Evolutionary conservation across 2,329 filamentous ascomycete species (phyloP).

Genomic region (Calonectria montana): DNA sequence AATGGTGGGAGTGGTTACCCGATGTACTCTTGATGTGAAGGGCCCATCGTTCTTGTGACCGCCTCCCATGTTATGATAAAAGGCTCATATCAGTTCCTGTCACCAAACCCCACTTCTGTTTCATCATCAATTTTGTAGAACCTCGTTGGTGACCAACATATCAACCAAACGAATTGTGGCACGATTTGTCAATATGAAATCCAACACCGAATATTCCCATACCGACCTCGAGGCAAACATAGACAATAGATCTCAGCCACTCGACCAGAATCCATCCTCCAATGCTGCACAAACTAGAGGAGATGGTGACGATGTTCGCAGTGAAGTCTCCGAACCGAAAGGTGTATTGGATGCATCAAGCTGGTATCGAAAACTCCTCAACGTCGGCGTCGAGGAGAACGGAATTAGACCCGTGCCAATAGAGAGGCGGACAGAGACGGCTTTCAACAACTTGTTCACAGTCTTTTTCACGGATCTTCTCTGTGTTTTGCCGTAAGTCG

Average conservation of each 20-base stretch:
- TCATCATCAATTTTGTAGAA: neutral
- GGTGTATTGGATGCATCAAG: conserved; percentile 44
- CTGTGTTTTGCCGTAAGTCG: conserved; percentile 67
- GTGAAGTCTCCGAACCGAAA: conserved; percentile 45
- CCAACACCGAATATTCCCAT: neutral
- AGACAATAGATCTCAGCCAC: neutral
- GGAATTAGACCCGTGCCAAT: conserved; percentile 68
- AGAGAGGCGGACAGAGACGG: conserved; percentile 63
- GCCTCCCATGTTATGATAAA: neutral
- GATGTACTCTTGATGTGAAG: neutral
- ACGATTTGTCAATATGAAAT: neutral
- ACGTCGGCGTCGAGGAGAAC: conserved; percentile 62
- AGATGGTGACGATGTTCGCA: conserved; percentile 31
- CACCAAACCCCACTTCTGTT: neutral
- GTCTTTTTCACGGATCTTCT: conserved; percentile 70
- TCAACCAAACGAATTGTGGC: neutral
- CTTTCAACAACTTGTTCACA: conserved; percentile 68
- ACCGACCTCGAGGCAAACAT: conserved; percentile 29
- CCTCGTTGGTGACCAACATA: neutral
- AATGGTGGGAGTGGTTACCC: neutral
- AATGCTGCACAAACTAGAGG: neutral
- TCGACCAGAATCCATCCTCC: neutral
- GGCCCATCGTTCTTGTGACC: neutral
- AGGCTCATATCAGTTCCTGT: conserved; percentile 1
- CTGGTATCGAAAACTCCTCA: conserved; percentile 57